phyloP scores from a whole-genome alignment of 1,284 basidiomycete species.

The Melanopsichium pennsylvanicum region DNA sequence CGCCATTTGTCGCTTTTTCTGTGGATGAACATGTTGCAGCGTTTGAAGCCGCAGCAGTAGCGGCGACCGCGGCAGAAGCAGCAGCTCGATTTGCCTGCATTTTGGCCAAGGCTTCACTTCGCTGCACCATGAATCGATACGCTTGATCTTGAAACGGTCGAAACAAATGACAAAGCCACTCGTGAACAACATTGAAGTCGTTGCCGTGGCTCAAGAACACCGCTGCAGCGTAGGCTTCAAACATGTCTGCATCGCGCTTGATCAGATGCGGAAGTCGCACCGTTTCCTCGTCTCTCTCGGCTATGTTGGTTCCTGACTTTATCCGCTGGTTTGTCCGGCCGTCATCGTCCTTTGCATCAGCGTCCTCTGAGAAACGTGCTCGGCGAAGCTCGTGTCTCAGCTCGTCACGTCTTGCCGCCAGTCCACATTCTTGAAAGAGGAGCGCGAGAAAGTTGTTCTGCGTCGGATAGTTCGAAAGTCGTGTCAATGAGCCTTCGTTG shows the following conservation, averaged over 20 bases:
- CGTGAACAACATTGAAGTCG: slow-evolving; percentile 41
- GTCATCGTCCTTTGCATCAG: background rate
- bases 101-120: slow-evolving; percentile 23
- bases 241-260: slow-evolving; percentile 48
- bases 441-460: slow-evolving; percentile 47
- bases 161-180: slow-evolving; percentile 37
- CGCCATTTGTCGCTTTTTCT: background rate
- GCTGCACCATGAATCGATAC: slow-evolving; percentile 44
- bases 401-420: slow-evolving; percentile 15
- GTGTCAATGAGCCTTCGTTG: slow-evolving; percentile 38
- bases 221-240: slow-evolving; percentile 45
- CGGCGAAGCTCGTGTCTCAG: slow-evolving; percentile 21
- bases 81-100: slow-evolving; percentile 24
- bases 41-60: slow-evolving; percentile 2
- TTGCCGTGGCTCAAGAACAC: slow-evolving; percentile 36
- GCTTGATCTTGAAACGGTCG: slow-evolving; percentile 47
- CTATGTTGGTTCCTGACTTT: background rate
- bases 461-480: slow-evolving; percentile 43
- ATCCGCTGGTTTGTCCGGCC: too few species aligned
- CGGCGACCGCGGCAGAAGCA: slow-evolving; percentile 7
- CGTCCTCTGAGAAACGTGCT: background rate
- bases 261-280: slow-evolving; percentile 22
- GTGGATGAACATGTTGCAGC: too few species aligned
- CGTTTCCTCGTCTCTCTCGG: slow-evolving; percentile 17
- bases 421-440: slow-evolving; percentile 37